phyloP scores from a whole-genome alignment of 2,329 filamentous ascomycete species.

The Mariannaea sp. region DNA sequence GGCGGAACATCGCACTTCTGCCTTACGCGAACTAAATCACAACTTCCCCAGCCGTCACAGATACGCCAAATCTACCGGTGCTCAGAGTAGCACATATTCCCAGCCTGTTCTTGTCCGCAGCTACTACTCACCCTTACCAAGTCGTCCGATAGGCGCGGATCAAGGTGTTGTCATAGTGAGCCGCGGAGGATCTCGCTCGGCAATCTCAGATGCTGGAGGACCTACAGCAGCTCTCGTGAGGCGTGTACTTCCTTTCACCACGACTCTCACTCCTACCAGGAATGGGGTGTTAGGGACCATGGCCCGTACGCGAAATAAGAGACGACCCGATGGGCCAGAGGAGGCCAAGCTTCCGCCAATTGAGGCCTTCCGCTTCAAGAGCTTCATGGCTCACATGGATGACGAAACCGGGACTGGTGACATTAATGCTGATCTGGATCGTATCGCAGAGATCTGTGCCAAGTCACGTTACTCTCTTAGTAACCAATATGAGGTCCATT shows the following conservation, averaged over 20 bases:
- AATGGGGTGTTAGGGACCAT: conserved; percentile 50
- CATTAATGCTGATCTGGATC: conserved; percentile 63
- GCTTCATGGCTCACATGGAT: conserved; percentile 63
- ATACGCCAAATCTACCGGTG: conserved; percentile 60
- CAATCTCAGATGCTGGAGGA: conserved; percentile 37
- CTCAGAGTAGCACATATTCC: conserved; percentile 63
- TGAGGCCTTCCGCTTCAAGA: conserved; percentile 68
- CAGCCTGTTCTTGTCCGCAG: conserved; percentile 70
- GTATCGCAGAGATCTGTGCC: conserved; percentile 70
- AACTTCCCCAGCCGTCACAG: conserved; percentile 61
- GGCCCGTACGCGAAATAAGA: conserved; percentile 50
- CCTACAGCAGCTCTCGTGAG: conserved; percentile 36
- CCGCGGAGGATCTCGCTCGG: conserved; percentile 35
- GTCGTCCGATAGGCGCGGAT: conserved; percentile 40
- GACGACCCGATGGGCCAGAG: conserved; percentile 38
- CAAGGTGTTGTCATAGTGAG: conserved; percentile 40
- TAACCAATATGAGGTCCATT: conserved; percentile 70
- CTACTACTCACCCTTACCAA: conserved; percentile 56
- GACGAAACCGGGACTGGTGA: conserved; percentile 48
- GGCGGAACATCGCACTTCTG: conserved; percentile 61
- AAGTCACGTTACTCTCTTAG: conserved; percentile 67
- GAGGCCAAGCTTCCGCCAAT: conserved; percentile 61
- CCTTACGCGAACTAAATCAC: conserved; percentile 63
- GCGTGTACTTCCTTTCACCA: conserved; percentile 43
- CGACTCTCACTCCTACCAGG: conserved; percentile 40